Evolutionary conservation across 345 rosid genomes (phyloP), one percentile per base, ranked within the genome.

Genomic region (Anacardium occidentale): DNA sequence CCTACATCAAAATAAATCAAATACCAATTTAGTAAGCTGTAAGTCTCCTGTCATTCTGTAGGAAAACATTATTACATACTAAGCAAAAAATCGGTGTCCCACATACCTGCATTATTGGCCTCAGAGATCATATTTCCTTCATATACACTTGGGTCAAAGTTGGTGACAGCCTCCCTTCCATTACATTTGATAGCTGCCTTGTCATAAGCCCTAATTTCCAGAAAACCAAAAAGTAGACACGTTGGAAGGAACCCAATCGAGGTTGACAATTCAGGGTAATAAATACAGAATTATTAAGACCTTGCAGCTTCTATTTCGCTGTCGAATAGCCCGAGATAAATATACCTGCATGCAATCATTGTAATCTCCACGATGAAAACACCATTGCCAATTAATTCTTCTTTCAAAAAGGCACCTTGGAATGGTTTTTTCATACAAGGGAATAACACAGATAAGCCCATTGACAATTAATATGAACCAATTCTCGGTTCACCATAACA

Each of bases 301-400:
- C 98, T 94, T 88, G 97, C 98, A 85, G 97, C 98, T 84, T 91
- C 94, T 85, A 91, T 94, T 87, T 94, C 91, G 72, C 83, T 87
- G 90, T 94, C 89, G 94, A 94, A 94, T 75, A 91, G 90, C 89
- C 94, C 97, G 86, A 94, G 98, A 84, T 94, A 94, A 24, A 90
- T 82, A 94, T 91, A 94, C 98, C 98, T 91, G 96, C 98, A 91
- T 61, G 85, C 81, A 90, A 91, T 89, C 85, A 89, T 93, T 74
- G 87, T 89, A 83, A 87, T 87, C 90, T 79, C 84, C 85, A 84
- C 66, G 40, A 84, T 84, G 81, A 85, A 85, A 84, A 78, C 77
- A 78, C 80, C 85, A 79, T 74, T 62, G 75, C 82, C 82, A 81
- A 84, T 76, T 73, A 77, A 71, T 80, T 83, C 80, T 77, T 81